Base-by-base conservation (phyloP, 768 basidiomycete genomes). In the Tricholoma saponaceum region DNA sequence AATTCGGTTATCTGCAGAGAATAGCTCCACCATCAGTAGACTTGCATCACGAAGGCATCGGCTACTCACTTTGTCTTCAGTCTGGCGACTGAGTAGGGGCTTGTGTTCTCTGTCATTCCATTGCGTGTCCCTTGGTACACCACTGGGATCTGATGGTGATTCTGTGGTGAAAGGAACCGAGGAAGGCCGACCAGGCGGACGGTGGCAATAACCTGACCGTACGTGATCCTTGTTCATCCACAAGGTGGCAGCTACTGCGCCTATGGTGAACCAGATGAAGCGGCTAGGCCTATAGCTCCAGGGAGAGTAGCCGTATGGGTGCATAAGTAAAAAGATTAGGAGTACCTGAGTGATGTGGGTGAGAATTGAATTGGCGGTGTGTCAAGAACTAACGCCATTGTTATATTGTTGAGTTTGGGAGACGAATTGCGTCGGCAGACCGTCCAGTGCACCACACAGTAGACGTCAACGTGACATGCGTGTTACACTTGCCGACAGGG, bases 241-340 rank as follows among this genome's bases (percentile, higher is more conserved):
- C 44, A 69, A 68, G n/a, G 70, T 71, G 39, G 76, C 77, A 52
- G 71, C 63, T 2, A 71, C 72, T 5, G 83, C 86, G 58, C 88
- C 89, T 61, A 88, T 18, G 62, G 78, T 8, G 75, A 90, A 87
- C 88, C 88, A 90, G 67, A 89, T 28, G 54, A 87, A 41, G 60
- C 88, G 85, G 44, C 81, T 81, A n/a, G 82, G 81, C 52, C 60
- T 51, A 28, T 50, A 51, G 43, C 58, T 52, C 59, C 60, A 64
- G 52, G 52, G 56, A 16, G 56, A 52, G 32, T 56, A 22, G 8
- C 33, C 22, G 33, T 58, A 61, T 22, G 64, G 62, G 54, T 63
- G 44, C 62, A 61, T 62, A 30, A 43, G 32, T 22, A n/a, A 16
- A 56, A 50, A 1, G 18, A n/a, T n/a, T 10, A 16, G 10, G 37